Conservation (phyloP, 495 filamentous ascomycete genomes). For the Xylaria acuta region DNA sequence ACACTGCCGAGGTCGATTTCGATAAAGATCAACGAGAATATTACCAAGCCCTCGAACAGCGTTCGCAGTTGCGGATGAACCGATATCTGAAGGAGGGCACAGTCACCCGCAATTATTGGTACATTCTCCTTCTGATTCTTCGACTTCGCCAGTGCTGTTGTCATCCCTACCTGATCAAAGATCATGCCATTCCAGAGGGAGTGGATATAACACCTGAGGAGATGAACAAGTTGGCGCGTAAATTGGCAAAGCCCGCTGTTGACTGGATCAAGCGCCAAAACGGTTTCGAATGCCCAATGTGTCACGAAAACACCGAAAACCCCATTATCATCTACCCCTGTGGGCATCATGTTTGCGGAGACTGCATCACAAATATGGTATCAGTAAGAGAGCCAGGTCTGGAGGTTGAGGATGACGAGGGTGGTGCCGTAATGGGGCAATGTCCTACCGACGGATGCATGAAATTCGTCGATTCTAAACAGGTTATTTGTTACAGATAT, state of each 20-base stretch:
- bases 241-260: conserved; percentile 67
- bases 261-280: conserved; percentile 67
- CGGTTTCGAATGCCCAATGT: conserved; percentile 75
- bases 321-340: conserved; percentile 85
- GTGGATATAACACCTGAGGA: conserved; percentile 56
- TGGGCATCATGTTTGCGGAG: conserved; percentile 80
- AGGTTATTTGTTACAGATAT: conserved; percentile 72
- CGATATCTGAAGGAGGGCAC: conserved; percentile 74
- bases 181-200: conserved; percentile 65
- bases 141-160: conserved; percentile 92
- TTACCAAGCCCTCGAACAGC: conserved; percentile 74
- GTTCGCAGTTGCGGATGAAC: conserved; percentile 75
- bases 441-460: conserved; percentile 75
- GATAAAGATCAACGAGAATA: conserved; percentile 72
- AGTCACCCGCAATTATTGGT: conserved; percentile 79
- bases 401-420: conserved; percentile 51
- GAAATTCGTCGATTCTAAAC: conserved; percentile 64
- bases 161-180: conserved; percentile 88
- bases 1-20: conserved; percentile 73
- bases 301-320: conserved; percentile 76
- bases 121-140: conserved; percentile 83
- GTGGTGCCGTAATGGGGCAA: conserved; percentile 26
- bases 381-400: conserved; percentile 68
- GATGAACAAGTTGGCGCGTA: conserved; percentile 69
- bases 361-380: conserved; percentile 77